Evolutionary conservation across 2,329 filamentous ascomycete genomes (phyloP), one percentile per base, ranked within the genome.

Genomic region (Colletotrichum higginsianum): DNA sequence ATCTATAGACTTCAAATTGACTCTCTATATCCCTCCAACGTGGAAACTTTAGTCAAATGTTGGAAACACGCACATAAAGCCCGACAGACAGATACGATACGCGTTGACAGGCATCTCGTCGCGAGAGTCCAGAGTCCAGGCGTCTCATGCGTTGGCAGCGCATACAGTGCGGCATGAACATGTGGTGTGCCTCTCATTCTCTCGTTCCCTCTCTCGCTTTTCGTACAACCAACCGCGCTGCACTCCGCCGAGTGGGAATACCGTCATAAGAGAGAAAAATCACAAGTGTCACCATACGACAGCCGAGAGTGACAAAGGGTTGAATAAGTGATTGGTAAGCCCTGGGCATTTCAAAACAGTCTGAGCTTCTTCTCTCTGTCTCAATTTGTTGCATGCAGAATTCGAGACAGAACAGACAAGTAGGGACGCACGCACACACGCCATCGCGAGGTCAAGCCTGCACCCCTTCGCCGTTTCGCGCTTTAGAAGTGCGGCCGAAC

Each of bases 101-200:
- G n/a, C 12, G 52, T 12, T n/a, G 30, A 38, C 18, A 15, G 38
- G 52, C 18, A 55, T 30, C 7, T 21, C 30, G 5, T 11, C 18
- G 30, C 11, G 5, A 40, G 18, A 21, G 35, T 35, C 35, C 35
- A 11, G 30, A 56, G 18, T 15, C 16, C 52, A 42, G 23, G 38
- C n/a, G 60, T 62, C 60, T 62, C 60, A 52, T 62, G 60, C 60
- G 60, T 50, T 62, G 46, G 60, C 60, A 47, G 47, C 60, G 47
- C 47, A 62, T 47, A 52, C 60, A 62, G n/a, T n/a, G 30, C 46
- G 47, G 35, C 16, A 52, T 11, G 46, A 18, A n/a, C 38, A 62
- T 62, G 47, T 62, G 52, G 60, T 42, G 47, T 52, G 30, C 35
- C 60, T 62, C 60, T 50, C 60, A 23, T 23, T 62, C 42, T 42